phyloP scores from a whole-genome alignment of 768 basidiomycete species.

The Suillus bovinus region DNA sequence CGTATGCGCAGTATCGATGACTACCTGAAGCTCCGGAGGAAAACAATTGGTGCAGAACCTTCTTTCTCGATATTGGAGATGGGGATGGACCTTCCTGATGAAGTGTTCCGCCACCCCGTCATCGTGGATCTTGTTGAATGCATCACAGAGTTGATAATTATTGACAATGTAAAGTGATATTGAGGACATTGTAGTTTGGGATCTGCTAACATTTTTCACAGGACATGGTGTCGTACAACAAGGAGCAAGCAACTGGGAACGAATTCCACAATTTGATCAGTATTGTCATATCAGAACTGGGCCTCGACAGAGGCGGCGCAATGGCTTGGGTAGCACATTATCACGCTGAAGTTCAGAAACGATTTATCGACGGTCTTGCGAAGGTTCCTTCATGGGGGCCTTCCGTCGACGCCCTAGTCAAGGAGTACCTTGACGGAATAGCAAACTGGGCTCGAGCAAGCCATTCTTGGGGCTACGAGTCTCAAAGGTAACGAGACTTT shows the following conservation, averaged over 20 bases:
- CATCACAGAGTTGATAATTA: constrained; percentile 22
- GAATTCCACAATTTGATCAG: constrained; percentile 37
- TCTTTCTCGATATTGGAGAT: constrained; percentile 31
- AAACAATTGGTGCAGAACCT: constrained; percentile 32
- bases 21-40: constrained; percentile 34
- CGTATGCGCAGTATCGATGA: constrained; percentile 26
- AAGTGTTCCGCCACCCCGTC: constrained; percentile 29
- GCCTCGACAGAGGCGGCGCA: constrained; percentile 27
- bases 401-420: constrained; percentile 24
- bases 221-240: constrained; percentile 39
- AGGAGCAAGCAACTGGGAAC: constrained; percentile 36
- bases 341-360: constrained; percentile 14
- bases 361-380: constrained; percentile 23
- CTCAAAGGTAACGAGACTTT: background rate
- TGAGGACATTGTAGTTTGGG: background rate
- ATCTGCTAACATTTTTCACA: constrained; percentile 6
- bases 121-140: constrained; percentile 14
- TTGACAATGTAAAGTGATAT: constrained; percentile 23
- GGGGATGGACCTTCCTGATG: constrained; percentile 34
- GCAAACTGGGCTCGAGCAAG: constrained; percentile 27
- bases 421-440: constrained; percentile 24
- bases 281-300: constrained; percentile 31
- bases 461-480: constrained; percentile 32
- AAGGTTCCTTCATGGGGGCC: constrained; percentile 30
- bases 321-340: constrained; percentile 24